phyloP scores from a whole-genome alignment of 805 yeast genomes.

The Monosporozyma yasuniensis region DNA sequence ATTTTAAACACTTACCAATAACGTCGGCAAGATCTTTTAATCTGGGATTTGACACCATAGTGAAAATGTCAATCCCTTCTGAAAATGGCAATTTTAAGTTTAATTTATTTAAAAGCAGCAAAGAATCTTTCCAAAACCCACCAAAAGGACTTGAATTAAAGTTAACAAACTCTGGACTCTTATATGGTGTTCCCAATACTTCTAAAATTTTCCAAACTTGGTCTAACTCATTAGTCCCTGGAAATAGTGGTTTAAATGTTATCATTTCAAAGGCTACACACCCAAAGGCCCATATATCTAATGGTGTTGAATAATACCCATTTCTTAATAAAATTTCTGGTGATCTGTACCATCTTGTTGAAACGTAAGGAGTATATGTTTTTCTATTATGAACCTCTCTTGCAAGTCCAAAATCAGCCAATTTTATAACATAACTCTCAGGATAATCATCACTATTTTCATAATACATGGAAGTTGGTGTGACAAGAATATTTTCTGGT shows the following conservation, averaged over 20 bases:
- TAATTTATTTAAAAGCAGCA: slow-evolving; percentile 39
- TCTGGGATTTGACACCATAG: slow-evolving; percentile 39
- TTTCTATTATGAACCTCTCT: slow-evolving; percentile 45
- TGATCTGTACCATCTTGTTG: slow-evolving; percentile 81
- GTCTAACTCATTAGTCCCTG: slow-evolving; percentile 72
- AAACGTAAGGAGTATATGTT: slow-evolving; percentile 66
- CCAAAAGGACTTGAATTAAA: slow-evolving; percentile 41
- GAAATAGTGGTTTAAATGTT: slow-evolving; percentile 68
- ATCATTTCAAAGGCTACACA: slow-evolving; percentile 68
- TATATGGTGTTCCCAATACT: slow-evolving; percentile 64
- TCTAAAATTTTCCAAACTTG: slow-evolving; percentile 63
- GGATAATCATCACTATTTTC: slow-evolving; percentile 19
- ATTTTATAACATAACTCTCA: slow-evolving; percentile 51
- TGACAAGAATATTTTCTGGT: slow-evolving; percentile 82
- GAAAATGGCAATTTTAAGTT: slow-evolving; percentile 50
- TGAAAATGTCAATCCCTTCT: slow-evolving; percentile 41
- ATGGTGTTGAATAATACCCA: slow-evolving; percentile 53
- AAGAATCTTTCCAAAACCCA: slow-evolving; percentile 67
- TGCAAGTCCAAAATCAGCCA: slow-evolving; percentile 77
- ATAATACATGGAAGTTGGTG: slow-evolving; percentile 48
- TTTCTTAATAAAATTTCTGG: slow-evolving; percentile 70
- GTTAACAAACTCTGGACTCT: slow-evolving; percentile 3
- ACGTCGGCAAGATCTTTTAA: slow-evolving; percentile 32
- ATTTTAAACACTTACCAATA: slow-evolving; percentile 43
- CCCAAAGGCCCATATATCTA: slow-evolving; percentile 85